Conservation (phyloP, 2,329 filamentous ascomycete genomes). For the Elsinoe australis region DNA sequence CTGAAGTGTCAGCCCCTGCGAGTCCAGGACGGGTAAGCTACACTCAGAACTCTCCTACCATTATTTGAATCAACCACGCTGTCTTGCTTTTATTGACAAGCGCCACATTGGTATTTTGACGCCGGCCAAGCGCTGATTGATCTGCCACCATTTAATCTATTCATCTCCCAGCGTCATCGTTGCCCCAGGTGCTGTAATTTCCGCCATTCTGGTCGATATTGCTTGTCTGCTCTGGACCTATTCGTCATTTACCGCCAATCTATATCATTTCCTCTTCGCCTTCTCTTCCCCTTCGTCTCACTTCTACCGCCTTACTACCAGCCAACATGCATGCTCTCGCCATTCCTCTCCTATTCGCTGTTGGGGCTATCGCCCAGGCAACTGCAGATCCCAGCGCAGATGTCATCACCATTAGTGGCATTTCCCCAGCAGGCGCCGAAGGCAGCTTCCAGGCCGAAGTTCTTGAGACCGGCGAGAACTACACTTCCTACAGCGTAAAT, state of each 20-base stretch:
- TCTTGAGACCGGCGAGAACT: background rate
- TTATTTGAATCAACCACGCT: background rate
- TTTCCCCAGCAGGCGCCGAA: background rate
- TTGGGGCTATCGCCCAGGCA: background rate
- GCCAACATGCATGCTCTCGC: constrained; percentile 2
- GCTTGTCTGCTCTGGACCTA: background rate
- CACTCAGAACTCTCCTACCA: background rate
- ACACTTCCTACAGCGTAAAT: background rate
- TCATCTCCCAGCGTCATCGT: constrained; percentile 11
- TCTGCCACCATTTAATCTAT: constrained; percentile 14
- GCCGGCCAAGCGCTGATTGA: constrained; percentile 10
- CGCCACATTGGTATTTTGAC: constrained; percentile 5
- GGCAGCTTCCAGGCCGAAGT: constrained; percentile 1
- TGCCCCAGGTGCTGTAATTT: constrained; percentile 15
- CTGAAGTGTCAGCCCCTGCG: background rate
- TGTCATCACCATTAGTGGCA: background rate
- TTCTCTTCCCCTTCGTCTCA: background rate
- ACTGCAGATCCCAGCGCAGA: background rate
- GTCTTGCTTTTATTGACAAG: constrained; percentile 6
- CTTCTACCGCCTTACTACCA: background rate
- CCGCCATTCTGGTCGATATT: constrained; percentile 13
- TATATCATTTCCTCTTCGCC: constrained; percentile 3
- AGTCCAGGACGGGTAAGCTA: constrained; percentile 2
- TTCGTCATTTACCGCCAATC: constrained; percentile 5
- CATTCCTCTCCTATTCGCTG: background rate